Conservation (phyloP, 495 filamentous ascomycete species). For the Neurospora sp. region DNA sequence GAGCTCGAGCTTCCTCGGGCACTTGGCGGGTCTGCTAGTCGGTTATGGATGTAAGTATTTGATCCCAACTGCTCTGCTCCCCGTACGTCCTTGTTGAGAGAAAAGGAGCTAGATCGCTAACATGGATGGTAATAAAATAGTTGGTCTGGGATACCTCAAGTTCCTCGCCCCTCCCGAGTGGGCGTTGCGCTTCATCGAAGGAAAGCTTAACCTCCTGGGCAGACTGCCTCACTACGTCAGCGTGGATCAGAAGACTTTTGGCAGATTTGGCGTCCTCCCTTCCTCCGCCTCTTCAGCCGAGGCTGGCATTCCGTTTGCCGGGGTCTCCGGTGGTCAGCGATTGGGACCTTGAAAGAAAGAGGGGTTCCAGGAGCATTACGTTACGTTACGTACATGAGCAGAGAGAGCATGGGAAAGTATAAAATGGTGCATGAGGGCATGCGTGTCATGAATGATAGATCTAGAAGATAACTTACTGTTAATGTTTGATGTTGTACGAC, state of each 20-base stretch:
- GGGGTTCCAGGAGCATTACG: neutral
- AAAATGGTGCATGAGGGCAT: neutral
- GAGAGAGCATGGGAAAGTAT: neutral
- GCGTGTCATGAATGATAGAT: neutral
- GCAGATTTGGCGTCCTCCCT: conserved; percentile 83
- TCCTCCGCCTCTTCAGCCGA: conserved; percentile 37
- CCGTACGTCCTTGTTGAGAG: neutral
- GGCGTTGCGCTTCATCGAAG: conserved; percentile 71
- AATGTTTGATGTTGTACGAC: neutral
- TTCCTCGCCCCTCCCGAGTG: conserved; percentile 76
- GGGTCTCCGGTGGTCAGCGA: neutral
- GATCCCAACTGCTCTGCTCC: neutral
- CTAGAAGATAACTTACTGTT: neutral
- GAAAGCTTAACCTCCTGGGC: conserved; percentile 71
- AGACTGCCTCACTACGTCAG: conserved; percentile 81
- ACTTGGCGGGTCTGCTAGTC: conserved; percentile 67
- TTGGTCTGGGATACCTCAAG: conserved; percentile 75
- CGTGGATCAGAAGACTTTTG: conserved; percentile 92
- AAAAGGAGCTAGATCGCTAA: neutral
- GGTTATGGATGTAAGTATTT: conserved; percentile 73
- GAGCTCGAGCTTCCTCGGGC: conserved; percentile 73
- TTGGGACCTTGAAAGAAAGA: neutral
- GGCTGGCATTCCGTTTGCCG: neutral
- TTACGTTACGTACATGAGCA: neutral
- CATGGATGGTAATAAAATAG: conserved; percentile 30